phyloP scores from a whole-genome alignment of 257 asterid genomes.

The Agastache rugosa region DNA sequence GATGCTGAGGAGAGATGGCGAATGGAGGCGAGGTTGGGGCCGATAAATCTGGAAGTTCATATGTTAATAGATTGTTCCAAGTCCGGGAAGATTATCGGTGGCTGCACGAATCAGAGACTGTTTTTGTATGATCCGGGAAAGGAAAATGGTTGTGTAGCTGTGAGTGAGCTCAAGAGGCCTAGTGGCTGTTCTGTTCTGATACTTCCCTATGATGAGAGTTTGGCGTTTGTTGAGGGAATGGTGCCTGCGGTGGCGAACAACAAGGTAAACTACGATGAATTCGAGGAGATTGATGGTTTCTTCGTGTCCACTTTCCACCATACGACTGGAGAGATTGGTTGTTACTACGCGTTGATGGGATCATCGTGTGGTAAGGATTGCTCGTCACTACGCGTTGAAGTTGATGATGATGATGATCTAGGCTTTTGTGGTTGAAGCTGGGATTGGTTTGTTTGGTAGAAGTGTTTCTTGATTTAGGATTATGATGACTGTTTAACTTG shows the following conservation, averaged over 20 bases:
- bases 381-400: too few species aligned
- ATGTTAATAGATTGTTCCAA: background rate
- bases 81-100: conserved; percentile 1
- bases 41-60: background rate
- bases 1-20: background rate
- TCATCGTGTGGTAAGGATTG: too few species aligned
- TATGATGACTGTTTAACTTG: too few species aligned
- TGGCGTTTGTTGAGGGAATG: background rate
- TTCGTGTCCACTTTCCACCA: background rate
- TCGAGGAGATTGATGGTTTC: background rate
- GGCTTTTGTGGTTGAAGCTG: too few species aligned
- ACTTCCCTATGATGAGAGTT: background rate
- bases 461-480: too few species aligned
- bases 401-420: too few species aligned
- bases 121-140: background rate
- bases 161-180: background rate
- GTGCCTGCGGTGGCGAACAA: background rate
- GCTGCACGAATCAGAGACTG: background rate
- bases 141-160: background rate
- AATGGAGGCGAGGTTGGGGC: background rate
- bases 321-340: background rate
- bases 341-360: background rate
- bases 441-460: too few species aligned
- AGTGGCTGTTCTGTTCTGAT: background rate
- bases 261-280: background rate